Evolutionary conservation across 1,284 basidiomycete genomes (phyloP).

Genomic region (Fomitopsis betulina): DNA sequence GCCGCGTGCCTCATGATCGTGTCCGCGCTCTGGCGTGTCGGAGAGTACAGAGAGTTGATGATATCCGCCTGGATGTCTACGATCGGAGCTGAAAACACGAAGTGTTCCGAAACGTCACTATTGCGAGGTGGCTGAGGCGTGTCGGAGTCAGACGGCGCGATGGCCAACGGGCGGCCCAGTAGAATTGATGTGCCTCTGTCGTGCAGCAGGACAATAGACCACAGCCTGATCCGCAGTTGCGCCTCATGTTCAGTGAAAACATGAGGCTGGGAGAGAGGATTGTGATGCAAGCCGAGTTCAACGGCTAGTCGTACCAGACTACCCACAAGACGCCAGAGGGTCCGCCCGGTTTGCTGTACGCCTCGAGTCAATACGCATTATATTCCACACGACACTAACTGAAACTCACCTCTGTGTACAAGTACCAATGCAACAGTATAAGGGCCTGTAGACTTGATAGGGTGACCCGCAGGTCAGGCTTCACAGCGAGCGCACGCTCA

Average conservation of each 20-base stretch:
- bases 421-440: slow-evolving; percentile 79
- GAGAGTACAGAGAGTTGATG: slow-evolving; percentile 76
- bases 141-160: slow-evolving; percentile 71
- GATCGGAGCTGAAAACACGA: slow-evolving; percentile 61
- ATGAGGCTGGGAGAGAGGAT: slow-evolving; percentile 62
- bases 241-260: slow-evolving; percentile 69
- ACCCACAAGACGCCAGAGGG: slow-evolving; percentile 79
- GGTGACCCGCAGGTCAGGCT: slow-evolving; percentile 75
- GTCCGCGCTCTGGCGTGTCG: slow-evolving; percentile 60
- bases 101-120: slow-evolving; percentile 63
- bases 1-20: slow-evolving; percentile 69
- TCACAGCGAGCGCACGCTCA: slow-evolving; percentile 66
- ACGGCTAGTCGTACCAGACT: slow-evolving; percentile 74
- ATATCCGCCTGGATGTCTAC: slow-evolving; percentile 82
- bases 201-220: slow-evolving; percentile 77
- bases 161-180: slow-evolving; percentile 77
- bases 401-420: slow-evolving; percentile 71
- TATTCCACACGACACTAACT: neutral
- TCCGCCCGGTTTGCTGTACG: slow-evolving; percentile 72
- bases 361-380: slow-evolving; percentile 3
- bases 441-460: slow-evolving; percentile 76
- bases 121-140: slow-evolving; percentile 62
- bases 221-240: slow-evolving; percentile 71
- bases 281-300: slow-evolving; percentile 79
- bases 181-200: slow-evolving; percentile 81